Evolutionary conservation across 352 stramenopile genomes (phyloP).

Genomic region (Phytophthora chlamydospora): DNA sequence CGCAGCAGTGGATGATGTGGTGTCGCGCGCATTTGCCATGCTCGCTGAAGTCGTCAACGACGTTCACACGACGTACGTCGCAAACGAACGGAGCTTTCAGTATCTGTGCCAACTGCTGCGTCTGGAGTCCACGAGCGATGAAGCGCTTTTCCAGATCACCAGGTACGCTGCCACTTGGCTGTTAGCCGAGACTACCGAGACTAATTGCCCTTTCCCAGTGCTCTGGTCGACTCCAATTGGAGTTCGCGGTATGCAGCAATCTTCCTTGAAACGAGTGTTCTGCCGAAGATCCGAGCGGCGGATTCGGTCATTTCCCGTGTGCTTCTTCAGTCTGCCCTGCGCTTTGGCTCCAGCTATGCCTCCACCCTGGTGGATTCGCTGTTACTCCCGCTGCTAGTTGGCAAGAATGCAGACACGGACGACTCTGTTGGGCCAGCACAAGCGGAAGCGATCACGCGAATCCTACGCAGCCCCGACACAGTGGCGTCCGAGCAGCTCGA

Average conservation of each 20-base stretch:
- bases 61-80: slow-evolving; percentile 55
- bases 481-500: slow-evolving; percentile 59
- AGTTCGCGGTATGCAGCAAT: slow-evolving; percentile 70
- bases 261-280: slow-evolving; percentile 60
- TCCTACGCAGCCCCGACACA: slow-evolving; percentile 55
- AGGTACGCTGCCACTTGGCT: slow-evolving; percentile 30
- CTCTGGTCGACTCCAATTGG: slow-evolving; percentile 69
- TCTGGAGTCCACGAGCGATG: slow-evolving; percentile 56
- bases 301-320: slow-evolving; percentile 78
- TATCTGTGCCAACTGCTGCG: slow-evolving; percentile 52
- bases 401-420: background rate
- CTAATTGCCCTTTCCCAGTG: slow-evolving; percentile 24
- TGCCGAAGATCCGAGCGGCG: slow-evolving; percentile 61
- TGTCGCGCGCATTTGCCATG: slow-evolving; percentile 36
- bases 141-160: slow-evolving; percentile 64
- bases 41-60: slow-evolving; percentile 71
- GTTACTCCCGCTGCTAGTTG: slow-evolving; percentile 56
- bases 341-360: slow-evolving; percentile 58
- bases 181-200: background rate
- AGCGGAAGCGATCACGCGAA: slow-evolving; percentile 72
- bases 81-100: slow-evolving; percentile 61
- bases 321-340: slow-evolving; percentile 61
- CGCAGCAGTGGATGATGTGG: slow-evolving; percentile 33
- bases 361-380: slow-evolving; percentile 55
- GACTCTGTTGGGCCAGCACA: slow-evolving; percentile 49